A percentile compares a stretch with the other conserved stretches of the same genome.
These are phyloP conservation scores for Calophaca sinica DNA, from an alignment of 306 rosid species.

Conservation along the genomic window DNA sequence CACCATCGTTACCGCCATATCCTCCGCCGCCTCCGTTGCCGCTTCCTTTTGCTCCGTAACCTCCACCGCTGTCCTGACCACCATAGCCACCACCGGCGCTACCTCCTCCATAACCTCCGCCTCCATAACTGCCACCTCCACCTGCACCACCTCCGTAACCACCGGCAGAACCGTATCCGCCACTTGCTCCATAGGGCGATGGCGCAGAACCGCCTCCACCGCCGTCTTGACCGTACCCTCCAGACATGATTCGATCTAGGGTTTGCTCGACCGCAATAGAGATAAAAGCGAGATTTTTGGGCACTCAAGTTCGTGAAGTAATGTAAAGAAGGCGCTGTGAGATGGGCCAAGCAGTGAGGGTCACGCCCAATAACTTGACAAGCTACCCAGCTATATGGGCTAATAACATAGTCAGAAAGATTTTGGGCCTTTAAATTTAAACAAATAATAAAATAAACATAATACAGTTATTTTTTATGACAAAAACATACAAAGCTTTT, in stretches of 20 bases:
- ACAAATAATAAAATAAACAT: too few relatives aligned
- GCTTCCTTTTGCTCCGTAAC: slow-evolving; percentile 50
- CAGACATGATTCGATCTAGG: slow-evolving; percentile 81
- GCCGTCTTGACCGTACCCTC: slow-evolving; percentile 88
- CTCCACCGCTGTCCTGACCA: slow-evolving; percentile 36
- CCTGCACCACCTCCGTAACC: slow-evolving; percentile 60
- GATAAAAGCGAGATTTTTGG: slow-evolving; percentile 39
- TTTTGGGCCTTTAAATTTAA: too few relatives aligned
- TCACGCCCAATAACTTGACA: neutral
- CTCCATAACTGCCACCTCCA: slow-evolving; percentile 41
- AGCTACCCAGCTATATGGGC: too few relatives aligned
- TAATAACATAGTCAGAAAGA: neutral
- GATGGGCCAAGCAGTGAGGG: slow-evolving; percentile 2
- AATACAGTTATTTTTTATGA: too few relatives aligned
- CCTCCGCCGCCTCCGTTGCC: slow-evolving; percentile 56
- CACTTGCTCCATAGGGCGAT: slow-evolving; percentile 71
- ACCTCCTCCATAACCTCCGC: slow-evolving; percentile 54
- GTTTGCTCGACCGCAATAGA: slow-evolving; percentile 45
- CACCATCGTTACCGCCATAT: slow-evolving; percentile 45
- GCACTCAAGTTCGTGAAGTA: slow-evolving; percentile 12
- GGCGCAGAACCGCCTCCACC: slow-evolving; percentile 73
- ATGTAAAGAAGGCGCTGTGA: neutral
- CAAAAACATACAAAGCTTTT: too few relatives aligned
- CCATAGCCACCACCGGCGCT: slow-evolving; percentile 47
- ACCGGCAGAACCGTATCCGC: slow-evolving; percentile 55